Base-by-base conservation (phyloP, 1,284 basidiomycete species). In the Tetrapyrgos nigripes region DNA sequence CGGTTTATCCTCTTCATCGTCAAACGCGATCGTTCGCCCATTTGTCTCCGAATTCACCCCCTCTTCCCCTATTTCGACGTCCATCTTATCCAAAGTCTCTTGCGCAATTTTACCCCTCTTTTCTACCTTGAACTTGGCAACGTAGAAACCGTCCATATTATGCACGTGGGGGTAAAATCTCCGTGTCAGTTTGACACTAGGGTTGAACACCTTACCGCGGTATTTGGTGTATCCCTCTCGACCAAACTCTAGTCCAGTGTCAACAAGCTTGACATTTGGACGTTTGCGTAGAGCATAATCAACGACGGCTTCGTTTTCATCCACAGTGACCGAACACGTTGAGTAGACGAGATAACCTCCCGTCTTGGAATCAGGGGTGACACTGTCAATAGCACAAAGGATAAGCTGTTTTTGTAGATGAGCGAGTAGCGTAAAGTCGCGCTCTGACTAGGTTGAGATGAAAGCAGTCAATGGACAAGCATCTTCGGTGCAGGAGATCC, bases 361-460 rank as follows among this genome's bases (percentile, higher is more conserved):
- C 0, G 93, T 94, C 66, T 92, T 88, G 2, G 95, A 97, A 57
- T 90, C 87, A 10, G 96, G 87, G 65, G 89, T 91, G 58, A 98
- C 90, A 59, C 94, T 97, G 81, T 99, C 97, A 71, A 99, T 96
- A 3, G 97, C 97, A 73, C 97, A 99, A 52, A 99, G 85, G 69
- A 99, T 93, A 51, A 99, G 87, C 74, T 99, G 97, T 76, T 99
- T 99, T 79, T 99, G 97, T 26, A 99, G 84, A 70, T 99, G 97
- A 1, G 96, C 92, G 23, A 99, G 84, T 26, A 99, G 86, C 35
- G 89, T 88, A 77, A 99, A 97, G 76, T 99, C 97, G 64, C 95
- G 91, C 63, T 94, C 94, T 49, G 93, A 92, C 96, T 97, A 61
- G 24, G 58, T 53, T 24, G 27, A 40, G 19, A 55, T 57, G 53